Evolutionary conservation across 352 stramenopile genomes (phyloP), one percentile per base, ranked within the genome.

Genomic region (Discostella stelligera): DNA sequence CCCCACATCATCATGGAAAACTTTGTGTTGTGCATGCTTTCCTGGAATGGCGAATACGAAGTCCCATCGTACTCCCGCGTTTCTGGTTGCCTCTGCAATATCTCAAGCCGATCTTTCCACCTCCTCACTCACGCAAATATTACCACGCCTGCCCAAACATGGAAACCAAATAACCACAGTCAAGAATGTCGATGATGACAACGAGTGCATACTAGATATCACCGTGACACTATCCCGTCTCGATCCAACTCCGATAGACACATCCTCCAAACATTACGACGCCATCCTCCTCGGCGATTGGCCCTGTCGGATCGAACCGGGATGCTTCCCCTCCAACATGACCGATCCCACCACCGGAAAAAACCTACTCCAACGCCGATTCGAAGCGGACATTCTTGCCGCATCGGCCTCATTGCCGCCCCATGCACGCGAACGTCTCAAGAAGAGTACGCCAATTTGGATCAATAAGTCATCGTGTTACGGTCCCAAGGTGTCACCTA

Each of bases 381-480:
- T 91, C 25, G 70, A 69, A 25, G 7, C 60, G 5, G 82, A 92
- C 72, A 66, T 92, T 14, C 11, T 59, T 25, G 58, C 59, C 21
- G 79, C 74, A 16, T 52, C 54, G 16, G 16, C 64, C 9, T 68
- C 63, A 58, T 64, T 92, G 25, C 86, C 86, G 27, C 41, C 41
- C 11, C 63, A 86, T 53, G 82, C 82, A 18, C 21, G 66, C 13
- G 44, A 74, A 39, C 68, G 79, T 30, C 70, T 92, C 3, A 39
- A 73, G 64, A 25, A 73, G 20, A 83, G 68, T 46, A 88, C 82
- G 48, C 80, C 77, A 11, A 72, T 92, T 44, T 92, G 73, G 72
- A 82, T 92, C 39, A 92, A 92, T 54, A 66, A 68, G 27, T 82
- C 61, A 5, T 66, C 88, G n/a, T 61, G 71, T 48, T 92, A 82